These are phyloP conservation scores for Cercospora canescens DNA, from an alignment of 2,329 filamentous ascomycete genomes.

Conservation along the genomic window DNA sequence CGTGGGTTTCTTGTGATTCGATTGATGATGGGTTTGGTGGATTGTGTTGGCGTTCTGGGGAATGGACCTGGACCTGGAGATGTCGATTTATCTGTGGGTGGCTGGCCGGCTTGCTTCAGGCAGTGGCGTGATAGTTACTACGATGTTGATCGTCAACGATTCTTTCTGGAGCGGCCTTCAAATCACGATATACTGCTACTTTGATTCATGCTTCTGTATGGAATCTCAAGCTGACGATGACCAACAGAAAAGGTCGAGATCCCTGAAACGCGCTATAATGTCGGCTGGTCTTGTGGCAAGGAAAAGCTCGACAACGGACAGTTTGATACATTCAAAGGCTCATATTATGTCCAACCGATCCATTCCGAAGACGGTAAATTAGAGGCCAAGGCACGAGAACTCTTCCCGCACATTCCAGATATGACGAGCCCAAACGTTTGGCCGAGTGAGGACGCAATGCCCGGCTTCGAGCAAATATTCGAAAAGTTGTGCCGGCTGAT, in stretches of 20 bases:
- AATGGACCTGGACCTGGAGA: too few species aligned
- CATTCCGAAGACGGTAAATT: slow-evolving; percentile 58
- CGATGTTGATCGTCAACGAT: too few species aligned
- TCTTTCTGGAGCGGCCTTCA: not conserved
- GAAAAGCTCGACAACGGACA: slow-evolving; percentile 77
- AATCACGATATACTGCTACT: not conserved
- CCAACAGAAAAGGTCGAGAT: slow-evolving; percentile 48
- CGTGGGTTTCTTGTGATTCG: too few species aligned
- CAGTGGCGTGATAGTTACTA: too few species aligned
- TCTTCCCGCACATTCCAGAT: slow-evolving; percentile 73
- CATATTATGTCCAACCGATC: slow-evolving; percentile 73
- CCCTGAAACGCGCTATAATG: slow-evolving; percentile 58
- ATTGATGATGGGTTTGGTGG: not conserved
- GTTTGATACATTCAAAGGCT: slow-evolving; percentile 78
- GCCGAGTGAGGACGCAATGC: slow-evolving; percentile 69
- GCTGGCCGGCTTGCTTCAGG: too few species aligned
- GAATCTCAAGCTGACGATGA: not conserved
- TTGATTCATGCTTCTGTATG: not conserved
- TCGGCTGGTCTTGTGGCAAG: slow-evolving; percentile 79
- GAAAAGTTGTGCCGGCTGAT: slow-evolving; percentile 78
- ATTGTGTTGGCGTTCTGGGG: too few species aligned
- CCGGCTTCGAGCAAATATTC: slow-evolving; percentile 72
- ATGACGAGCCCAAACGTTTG: slow-evolving; percentile 90
- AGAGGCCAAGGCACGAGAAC: slow-evolving; percentile 55
- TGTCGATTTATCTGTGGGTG: too few species aligned